Evolutionary conservation across 768 basidiomycete species (phyloP), one percentile per base, ranked within the genome.

Genomic region (Pleurotus djamor): DNA sequence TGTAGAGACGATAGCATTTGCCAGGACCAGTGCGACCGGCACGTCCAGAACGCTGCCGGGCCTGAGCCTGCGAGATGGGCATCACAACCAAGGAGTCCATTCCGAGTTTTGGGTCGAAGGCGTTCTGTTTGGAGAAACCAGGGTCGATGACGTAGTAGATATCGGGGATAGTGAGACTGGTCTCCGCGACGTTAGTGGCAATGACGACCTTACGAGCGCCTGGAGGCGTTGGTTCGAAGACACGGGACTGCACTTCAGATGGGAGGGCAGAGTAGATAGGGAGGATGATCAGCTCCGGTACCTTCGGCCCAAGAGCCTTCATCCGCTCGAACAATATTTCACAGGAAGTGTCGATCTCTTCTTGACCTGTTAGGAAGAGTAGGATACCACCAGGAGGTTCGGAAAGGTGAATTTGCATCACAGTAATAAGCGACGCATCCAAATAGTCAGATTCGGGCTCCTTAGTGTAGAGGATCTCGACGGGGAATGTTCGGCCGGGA

Each of bases 61-160:
- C 96, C 69, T 98, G 96, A 14, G 97, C 95, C 76, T 98, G 97
- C 14, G 96, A 98, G 67, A 98, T 98, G 48, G 97, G 97, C 84
- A 96, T 98, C 35, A 98, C 96, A 55, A 98, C 91, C 57, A 99
- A 83, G 10, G 96, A 98, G 76, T 99, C 97, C 97, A 99, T 98
- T 64, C 96, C 97, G 62, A 98, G 77, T 55, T 93, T 83, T 16
- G 97, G 95, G 69, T 99, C 97, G 70, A 97, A 99, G 1, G 96
- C 96, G 68, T 98, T 98, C 73, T 99, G 97, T 73, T 99, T 99
- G 37, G 94, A 89, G 76, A 99, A 98, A 10, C 97, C 97, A 1
- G 97, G 96, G 69, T 99, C 97, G 62, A 99, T 89, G 65, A 99
- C 96, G 66, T 98, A 99, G 79, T 98, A 98, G 70, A 99, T 97